Evolutionary conservation across 2,329 filamentous ascomycete species (phyloP), one percentile per base, ranked within the genome.

Genomic region (Epichloe sylvatica): DNA sequence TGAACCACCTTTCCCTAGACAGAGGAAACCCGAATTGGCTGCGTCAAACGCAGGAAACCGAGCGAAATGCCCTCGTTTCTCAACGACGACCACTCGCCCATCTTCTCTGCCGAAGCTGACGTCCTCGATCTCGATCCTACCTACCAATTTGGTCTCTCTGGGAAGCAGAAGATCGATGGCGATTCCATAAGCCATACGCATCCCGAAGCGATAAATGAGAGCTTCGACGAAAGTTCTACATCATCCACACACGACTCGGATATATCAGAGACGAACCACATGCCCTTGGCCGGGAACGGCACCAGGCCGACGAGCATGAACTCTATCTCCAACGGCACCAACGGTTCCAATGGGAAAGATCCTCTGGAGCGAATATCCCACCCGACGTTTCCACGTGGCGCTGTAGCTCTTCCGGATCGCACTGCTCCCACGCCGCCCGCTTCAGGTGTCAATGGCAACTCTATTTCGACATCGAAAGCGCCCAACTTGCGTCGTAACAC

Each of bases 241-340:
- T 70, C 71, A 44, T 78, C 75, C 51, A 74, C 71, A 15, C 70
- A 72, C 62, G 72, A 71, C 53, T 77, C 75, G 52, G 70, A 73
- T 59, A 66, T 66, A 52, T 78, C 73, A 56, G 74, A 72, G 58
- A 61, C 64, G 43, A 64, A 63, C 53, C 65, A 64, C 42, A 62
- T 64, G 55, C 69, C 65, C 56, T 62, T 68, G 63, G 68, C 71
- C 67, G 72, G 68, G 56, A 65, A 63, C 59, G 58, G 56, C 46
- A 68, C 67, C 52, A 62, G 63, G 44, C 65, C 67, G 5, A 74
- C 77, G 60, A 81, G 74, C 66, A 76, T 81, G 67, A 77, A 71
- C 64, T 74, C 77, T 37, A 60, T 78, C 60, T 73, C 75, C 56
- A 81, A 82, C 61, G 77, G 74, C 55, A 72, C 70, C 57, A 68